Percentiles rank a stretch among this genome's conserved stretches.
These are phyloP conservation scores for Ganoderma multipileum DNA, from an alignment of 1,284 basidiomycete species.

Conservation along the genomic window DNA sequence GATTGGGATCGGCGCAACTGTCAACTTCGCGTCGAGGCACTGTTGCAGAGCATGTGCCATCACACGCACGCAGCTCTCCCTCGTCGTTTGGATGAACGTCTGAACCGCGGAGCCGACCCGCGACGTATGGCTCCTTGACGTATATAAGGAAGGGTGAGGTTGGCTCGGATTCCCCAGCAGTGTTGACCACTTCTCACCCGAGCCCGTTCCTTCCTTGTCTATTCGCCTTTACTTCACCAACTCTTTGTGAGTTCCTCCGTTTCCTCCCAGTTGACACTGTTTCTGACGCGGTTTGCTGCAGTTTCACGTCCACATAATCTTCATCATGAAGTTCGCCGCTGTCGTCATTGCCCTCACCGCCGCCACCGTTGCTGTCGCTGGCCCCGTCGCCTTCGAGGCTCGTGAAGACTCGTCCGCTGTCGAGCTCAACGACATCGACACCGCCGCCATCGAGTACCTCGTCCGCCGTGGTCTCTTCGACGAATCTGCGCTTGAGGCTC, in stretches of 20 bases:
- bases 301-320: neutral
- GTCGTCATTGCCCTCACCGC: neutral
- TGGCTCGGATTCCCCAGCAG: neutral
- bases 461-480: neutral
- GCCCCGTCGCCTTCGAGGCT: neutral
- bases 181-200: neutral
- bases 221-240: slow-evolving; percentile 1
- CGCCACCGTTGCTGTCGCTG: neutral
- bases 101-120: neutral
- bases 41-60: neutral
- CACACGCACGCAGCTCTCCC: neutral
- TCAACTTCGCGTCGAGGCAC: neutral
- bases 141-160: neutral
- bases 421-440: slow-evolving; percentile 2
- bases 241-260: neutral
- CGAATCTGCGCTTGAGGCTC: neutral
- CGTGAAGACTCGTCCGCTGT: neutral
- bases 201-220: neutral
- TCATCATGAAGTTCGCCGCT: slow-evolving; percentile 3
- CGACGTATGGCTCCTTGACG: neutral
- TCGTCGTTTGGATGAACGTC: neutral
- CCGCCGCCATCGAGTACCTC: neutral
- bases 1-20: neutral
- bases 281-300: neutral
- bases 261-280: neutral